Percentiles rank a stretch among this genome's conserved stretches.
Conservation (phyloP, 257 asterid species). For the Cruciata laevipes region DNA sequence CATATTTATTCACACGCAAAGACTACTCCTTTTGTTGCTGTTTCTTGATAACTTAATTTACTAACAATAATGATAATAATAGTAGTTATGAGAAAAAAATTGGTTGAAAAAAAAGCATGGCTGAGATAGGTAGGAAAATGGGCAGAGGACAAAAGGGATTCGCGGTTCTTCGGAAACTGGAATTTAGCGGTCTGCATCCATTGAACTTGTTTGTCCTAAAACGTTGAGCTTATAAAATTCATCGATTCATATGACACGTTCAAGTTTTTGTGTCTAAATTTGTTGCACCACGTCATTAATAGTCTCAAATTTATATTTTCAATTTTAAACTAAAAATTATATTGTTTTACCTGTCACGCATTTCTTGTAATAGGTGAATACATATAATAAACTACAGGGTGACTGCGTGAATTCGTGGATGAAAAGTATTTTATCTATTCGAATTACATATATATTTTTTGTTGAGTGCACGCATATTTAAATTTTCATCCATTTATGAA, state of each 20-base stretch:
- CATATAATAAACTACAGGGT: background rate
- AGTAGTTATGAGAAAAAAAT: background rate
- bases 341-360: too few relatives aligned
- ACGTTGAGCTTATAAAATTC: background rate
- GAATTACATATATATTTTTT: too few relatives aligned
- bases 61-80: too few relatives aligned
- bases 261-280: too few relatives aligned
- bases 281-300: too few relatives aligned
- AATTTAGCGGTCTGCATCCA: background rate
- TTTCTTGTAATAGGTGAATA: too few relatives aligned
- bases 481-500: too few relatives aligned
- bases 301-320: too few relatives aligned
- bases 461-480: background rate
- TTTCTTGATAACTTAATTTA: background rate
- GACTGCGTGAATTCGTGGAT: too few relatives aligned
- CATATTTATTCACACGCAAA: background rate
- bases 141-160: background rate
- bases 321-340: too few relatives aligned
- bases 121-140: constrained; percentile 4
- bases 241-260: too few relatives aligned
- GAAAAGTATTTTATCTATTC: too few relatives aligned
- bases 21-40: background rate
- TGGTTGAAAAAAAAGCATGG: background rate
- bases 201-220: background rate
- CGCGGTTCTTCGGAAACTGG: background rate